Percentiles rank a stretch among this genome's conserved stretches.
phyloP scores from a whole-genome alignment of 176 grass and related monocot genomes.

The Dactylis glomerata region DNA sequence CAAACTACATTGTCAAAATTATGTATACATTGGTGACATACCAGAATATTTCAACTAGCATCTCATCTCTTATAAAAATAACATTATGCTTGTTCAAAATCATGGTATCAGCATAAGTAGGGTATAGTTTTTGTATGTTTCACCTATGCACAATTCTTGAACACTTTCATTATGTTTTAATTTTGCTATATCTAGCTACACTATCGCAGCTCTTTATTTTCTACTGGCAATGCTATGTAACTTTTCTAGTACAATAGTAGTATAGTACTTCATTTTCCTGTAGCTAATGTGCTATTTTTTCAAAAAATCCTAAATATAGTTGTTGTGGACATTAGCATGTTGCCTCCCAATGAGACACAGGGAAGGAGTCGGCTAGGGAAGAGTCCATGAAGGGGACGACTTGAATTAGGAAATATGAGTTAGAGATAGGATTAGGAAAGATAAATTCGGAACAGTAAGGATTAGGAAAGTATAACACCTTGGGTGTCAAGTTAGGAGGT shows the following conservation, averaged over 20 bases:
- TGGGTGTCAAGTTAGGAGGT: too few relatives aligned
- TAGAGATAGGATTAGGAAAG: too few relatives aligned
- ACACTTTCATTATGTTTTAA: not conserved
- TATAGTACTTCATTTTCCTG: not conserved
- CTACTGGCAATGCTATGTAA: not conserved
- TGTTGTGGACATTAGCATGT: too few relatives aligned
- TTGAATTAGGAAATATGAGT: too few relatives aligned
- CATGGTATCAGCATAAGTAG: slow-evolving; percentile 5
- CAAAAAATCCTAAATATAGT: slow-evolving; percentile 1
- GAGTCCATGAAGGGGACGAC: too few relatives aligned
- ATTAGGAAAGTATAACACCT: too few relatives aligned
- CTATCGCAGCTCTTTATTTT: not conserved
- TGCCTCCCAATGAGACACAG: too few relatives aligned
- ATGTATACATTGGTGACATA: not conserved
- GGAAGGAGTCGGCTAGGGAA: too few relatives aligned
- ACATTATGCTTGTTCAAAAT: not conserved
- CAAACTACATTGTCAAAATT: not conserved
- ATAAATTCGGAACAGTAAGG: too few relatives aligned
- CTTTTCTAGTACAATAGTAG: not conserved
- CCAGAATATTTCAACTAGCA: slow-evolving; percentile 11
- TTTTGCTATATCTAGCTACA: slow-evolving; percentile 11
- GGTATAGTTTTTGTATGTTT: not conserved
- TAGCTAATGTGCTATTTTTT: not conserved
- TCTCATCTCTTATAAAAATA: not conserved
- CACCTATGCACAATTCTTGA: not conserved